Percentiles rank a stretch among this genome's conserved stretches.
Conservation (phyloP, 148 eudicot genomes). For the Vaccinium myrtillus region DNA sequence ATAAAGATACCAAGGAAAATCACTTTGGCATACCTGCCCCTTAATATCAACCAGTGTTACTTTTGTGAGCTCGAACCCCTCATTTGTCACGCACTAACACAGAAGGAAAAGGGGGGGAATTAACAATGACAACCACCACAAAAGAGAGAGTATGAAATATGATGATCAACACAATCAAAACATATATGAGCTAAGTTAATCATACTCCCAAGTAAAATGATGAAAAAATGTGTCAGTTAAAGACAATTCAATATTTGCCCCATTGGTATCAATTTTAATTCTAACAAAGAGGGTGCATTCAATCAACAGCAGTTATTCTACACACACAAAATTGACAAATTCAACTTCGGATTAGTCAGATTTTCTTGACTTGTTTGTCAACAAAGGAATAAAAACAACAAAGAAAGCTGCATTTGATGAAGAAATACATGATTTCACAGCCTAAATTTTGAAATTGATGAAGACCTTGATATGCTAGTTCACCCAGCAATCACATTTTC, state of each 20-base stretch:
- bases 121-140: not conserved
- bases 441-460: not conserved
- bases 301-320: not conserved
- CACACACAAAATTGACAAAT: not conserved
- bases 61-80: constrained; percentile 95
- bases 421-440: not conserved
- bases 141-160: not conserved
- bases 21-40: constrained; percentile 66
- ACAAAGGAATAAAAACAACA: not conserved
- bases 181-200: not conserved
- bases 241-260: not conserved
- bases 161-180: not conserved
- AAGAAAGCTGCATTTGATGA: not conserved
- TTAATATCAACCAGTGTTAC: constrained; percentile 73
- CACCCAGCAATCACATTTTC: not conserved
- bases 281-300: not conserved
- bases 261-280: not conserved
- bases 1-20: not conserved
- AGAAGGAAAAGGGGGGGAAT: not conserved
- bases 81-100: constrained; percentile 66
- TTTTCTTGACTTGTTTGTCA: not conserved
- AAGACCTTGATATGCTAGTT: not conserved
- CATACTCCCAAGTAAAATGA: not conserved
- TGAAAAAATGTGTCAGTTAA: not conserved
- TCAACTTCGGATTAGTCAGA: not conserved